These are phyloP conservation scores for Phytophthora capsici DNA, from an alignment of 352 stramenopile genomes.

Conservation along the genomic window DNA sequence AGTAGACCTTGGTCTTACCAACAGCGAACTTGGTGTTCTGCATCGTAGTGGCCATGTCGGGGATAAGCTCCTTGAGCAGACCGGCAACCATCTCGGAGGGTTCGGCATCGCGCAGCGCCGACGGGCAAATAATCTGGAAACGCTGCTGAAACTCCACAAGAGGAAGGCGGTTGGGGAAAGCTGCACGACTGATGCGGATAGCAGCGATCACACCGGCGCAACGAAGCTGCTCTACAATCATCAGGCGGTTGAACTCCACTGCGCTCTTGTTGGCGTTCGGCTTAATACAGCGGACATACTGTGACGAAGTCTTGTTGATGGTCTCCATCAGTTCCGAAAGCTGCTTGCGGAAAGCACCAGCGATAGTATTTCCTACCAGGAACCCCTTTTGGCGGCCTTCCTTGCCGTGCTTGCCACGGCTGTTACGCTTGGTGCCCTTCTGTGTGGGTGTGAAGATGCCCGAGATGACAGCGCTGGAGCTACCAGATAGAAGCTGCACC, in stretches of 20 bases:
- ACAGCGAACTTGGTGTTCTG: conserved; percentile 86
- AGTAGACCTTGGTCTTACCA: conserved; percentile 85
- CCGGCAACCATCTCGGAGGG: conserved; percentile 76
- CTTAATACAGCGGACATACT: conserved; percentile 93
- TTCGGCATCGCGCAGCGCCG: conserved; percentile 56
- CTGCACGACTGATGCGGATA: conserved; percentile 88
- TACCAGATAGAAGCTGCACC: conserved; percentile 75
- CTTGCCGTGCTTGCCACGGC: conserved; percentile 52
- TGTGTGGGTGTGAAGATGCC: conserved; percentile 66
- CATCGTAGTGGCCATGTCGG: conserved; percentile 62
- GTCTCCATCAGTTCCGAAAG: conserved; percentile 87
- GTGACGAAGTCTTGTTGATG: conserved; percentile 87
- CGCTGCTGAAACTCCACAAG: conserved; percentile 85
- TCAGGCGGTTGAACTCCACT: conserved; percentile 81
- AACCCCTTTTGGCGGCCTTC: conserved; percentile 75
- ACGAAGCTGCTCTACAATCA: conserved; percentile 91
- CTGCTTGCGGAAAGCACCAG: conserved; percentile 87
- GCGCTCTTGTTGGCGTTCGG: conserved; percentile 90
- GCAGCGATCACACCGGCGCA: conserved; percentile 91
- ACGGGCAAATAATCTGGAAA: conserved; percentile 88
- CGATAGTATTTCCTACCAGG: conserved; percentile 83
- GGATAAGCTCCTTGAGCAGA: conserved; percentile 74
- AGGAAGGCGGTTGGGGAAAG: conserved; percentile 92
- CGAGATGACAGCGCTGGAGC: conserved; percentile 63
- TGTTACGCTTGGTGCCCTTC: conserved; percentile 39